Evolutionary conservation across 129 eudicot species (phyloP).

Genomic region (Flaveria linearis): DNA sequence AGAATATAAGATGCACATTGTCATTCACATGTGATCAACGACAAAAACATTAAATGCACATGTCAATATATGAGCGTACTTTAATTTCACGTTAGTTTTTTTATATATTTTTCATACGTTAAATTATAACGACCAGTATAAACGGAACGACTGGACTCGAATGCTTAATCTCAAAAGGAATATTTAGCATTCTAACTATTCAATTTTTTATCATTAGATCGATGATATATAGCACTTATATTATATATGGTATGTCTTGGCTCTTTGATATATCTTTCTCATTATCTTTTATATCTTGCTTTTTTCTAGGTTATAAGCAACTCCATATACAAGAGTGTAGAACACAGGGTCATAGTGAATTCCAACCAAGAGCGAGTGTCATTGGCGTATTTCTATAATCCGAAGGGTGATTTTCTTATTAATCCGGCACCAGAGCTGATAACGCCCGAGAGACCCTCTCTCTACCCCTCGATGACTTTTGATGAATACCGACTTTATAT

Average conservation of each 20-base stretch:
- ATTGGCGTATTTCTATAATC: slow-evolving; percentile 80
- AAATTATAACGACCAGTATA: no score
- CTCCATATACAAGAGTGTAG: slow-evolving; percentile 79
- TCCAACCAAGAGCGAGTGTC: slow-evolving; percentile 67
- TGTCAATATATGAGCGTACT: slow-evolving; percentile 1
- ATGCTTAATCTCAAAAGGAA: no score
- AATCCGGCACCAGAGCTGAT: slow-evolving; percentile 65
- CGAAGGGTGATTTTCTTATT: slow-evolving; percentile 64
- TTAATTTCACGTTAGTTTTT: neutral
- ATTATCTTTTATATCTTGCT: neutral
- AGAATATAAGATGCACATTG: neutral
- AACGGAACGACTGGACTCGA: no score
- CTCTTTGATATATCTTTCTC: neutral
- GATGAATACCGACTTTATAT: slow-evolving; percentile 79
- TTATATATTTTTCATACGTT: no score
- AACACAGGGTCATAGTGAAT: slow-evolving; percentile 88
- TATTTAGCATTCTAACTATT: no score
- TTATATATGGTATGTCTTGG: neutral
- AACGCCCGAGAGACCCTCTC: slow-evolving; percentile 57
- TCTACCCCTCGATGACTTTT: slow-evolving; percentile 72
- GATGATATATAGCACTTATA: no score
- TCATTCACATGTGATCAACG: slow-evolving; percentile 17
- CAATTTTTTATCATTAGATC: no score
- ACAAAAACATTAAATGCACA: slow-evolving; percentile 10
- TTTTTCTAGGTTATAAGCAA: slow-evolving; percentile 68